Conservation (phyloP, 202 grass and related monocot genomes). For the Panicum virgatum region DNA sequence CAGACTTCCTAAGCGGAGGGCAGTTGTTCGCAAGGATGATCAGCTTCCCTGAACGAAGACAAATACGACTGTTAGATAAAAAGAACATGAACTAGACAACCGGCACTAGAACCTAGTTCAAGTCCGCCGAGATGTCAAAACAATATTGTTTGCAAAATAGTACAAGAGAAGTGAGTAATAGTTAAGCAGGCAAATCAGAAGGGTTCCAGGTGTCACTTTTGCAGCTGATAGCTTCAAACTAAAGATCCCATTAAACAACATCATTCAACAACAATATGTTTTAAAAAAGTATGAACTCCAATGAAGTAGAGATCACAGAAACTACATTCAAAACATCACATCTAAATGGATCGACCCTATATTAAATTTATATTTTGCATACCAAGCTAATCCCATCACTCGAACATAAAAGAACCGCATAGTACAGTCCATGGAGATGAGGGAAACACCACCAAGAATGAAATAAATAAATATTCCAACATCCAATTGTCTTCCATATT, state of each 20-base stretch:
- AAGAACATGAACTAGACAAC: not conserved
- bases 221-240: no score
- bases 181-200: not conserved
- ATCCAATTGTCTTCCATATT: constrained; percentile 38
- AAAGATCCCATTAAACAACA: not conserved
- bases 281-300: not conserved
- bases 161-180: not conserved
- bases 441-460: not conserved
- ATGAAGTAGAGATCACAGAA: not conserved
- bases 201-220: not conserved
- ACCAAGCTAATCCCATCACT: not conserved
- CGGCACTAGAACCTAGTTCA: no score
- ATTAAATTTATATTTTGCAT: no score
- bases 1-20: constrained; percentile 85
- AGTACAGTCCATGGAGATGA: not conserved
- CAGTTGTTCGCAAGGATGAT: constrained; percentile 87
- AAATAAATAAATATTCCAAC: constrained; percentile 27
- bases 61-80: not conserved
- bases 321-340: not conserved
- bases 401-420: not conserved
- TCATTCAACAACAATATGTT: not conserved
- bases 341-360: no score
- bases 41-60: constrained; percentile 60
- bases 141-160: not conserved
- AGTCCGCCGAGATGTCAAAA: not conserved